A percentile compares a stretch with the other conserved stretches of the same genome.
Evolutionary conservation across 768 basidiomycete genomes (phyloP).

Genomic region (Boletus bicolor): DNA sequence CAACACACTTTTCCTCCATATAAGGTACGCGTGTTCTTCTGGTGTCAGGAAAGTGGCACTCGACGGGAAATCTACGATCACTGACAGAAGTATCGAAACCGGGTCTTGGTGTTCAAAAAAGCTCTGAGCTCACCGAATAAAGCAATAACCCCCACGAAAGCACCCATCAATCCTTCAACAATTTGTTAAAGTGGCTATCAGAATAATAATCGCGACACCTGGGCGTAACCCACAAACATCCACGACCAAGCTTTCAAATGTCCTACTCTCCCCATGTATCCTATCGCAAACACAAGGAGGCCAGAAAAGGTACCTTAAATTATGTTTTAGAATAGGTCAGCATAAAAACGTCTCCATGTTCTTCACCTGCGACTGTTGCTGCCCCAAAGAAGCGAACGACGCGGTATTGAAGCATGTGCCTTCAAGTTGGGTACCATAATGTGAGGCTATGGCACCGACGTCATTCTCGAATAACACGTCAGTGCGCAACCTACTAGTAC

Average conservation of each 20-base stretch:
- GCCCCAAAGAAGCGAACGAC: slow-evolving; percentile 65
- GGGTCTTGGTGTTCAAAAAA: not conserved
- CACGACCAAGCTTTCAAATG: slow-evolving; percentile 60
- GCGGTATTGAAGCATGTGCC: slow-evolving; percentile 56
- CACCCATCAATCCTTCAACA: slow-evolving; percentile 40
- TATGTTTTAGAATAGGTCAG: not conserved
- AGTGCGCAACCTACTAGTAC: slow-evolving; percentile 53
- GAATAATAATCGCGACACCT: not conserved
- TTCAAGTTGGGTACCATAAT: slow-evolving; percentile 69
- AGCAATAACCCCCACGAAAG: slow-evolving; percentile 46
- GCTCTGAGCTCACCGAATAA: slow-evolving; percentile 40
- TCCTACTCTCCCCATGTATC: slow-evolving; percentile 46
- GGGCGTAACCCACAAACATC: slow-evolving; percentile 51
- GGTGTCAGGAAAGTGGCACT: slow-evolving; percentile 16
- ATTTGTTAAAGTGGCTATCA: slow-evolving; percentile 3
- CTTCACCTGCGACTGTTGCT: slow-evolving; percentile 52
- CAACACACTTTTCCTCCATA: slow-evolving; percentile 3
- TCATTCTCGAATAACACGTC: not conserved
- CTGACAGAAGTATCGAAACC: slow-evolving; percentile 26
- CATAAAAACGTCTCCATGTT: not conserved
- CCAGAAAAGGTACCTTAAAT: slow-evolving; percentile 53
- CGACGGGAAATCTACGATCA: slow-evolving; percentile 50
- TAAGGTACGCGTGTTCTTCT: slow-evolving; percentile 16
- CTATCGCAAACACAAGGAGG: slow-evolving; percentile 52
- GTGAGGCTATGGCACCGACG: slow-evolving; percentile 43